A percentile compares a stretch with the other conserved stretches of the same genome.
phyloP scores from a whole-genome alignment of 441 rosid genomes.

The Mallotus repandus region DNA sequence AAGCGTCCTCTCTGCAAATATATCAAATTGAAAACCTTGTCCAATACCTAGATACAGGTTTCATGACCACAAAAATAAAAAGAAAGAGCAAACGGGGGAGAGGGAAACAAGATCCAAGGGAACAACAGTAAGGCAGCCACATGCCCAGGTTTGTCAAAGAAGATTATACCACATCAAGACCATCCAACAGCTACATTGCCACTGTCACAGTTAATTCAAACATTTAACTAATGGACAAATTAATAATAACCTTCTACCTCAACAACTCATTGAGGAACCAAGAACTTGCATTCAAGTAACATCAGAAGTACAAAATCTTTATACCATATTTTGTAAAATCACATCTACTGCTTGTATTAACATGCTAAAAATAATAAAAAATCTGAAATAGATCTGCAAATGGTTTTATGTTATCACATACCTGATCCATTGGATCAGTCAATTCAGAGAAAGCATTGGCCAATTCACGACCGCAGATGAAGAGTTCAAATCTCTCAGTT shows the following conservation, averaged over 20 bases:
- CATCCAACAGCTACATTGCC: not conserved
- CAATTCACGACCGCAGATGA: slow-evolving; percentile 91
- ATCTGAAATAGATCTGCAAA: not conserved
- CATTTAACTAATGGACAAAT: not conserved
- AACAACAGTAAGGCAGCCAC: not conserved
- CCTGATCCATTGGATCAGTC: slow-evolving; percentile 97
- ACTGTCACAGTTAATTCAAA: too few relatives aligned
- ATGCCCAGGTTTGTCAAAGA: not conserved
- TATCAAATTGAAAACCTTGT: slow-evolving; percentile 18
- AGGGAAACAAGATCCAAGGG: not conserved
- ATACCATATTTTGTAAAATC: not conserved
- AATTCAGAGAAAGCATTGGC: slow-evolving; percentile 96
- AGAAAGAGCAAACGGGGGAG: not conserved
- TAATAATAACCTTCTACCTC: not conserved
- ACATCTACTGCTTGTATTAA: not conserved
- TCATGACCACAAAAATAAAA: not conserved
- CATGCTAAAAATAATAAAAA: not conserved
- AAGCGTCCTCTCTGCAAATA: slow-evolving; percentile 68
- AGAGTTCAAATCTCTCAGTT: slow-evolving; percentile 96
- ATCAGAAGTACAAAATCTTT: not conserved
- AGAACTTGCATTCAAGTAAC: not conserved
- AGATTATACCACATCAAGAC: not conserved
- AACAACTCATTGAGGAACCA: not conserved
- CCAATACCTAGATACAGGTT: not conserved
- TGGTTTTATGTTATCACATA: slow-evolving; percentile 18